Base-by-base conservation (phyloP, 2,329 filamentous ascomycete species). In the Botryotinia convoluta region DNA sequence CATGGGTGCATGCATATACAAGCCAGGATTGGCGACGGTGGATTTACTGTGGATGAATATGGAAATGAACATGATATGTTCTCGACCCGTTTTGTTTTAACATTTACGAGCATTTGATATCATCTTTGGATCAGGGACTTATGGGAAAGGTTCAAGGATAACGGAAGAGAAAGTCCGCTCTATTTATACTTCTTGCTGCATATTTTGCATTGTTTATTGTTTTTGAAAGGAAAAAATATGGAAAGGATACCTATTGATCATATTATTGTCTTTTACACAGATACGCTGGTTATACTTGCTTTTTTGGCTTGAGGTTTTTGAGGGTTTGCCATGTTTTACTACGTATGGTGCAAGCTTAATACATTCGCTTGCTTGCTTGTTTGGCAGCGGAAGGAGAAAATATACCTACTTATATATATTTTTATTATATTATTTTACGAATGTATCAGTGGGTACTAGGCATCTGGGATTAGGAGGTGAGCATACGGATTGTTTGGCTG, bases 211-310 rank as follows among this genome's bases (percentile, higher is more conserved):
- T 68, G 39, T 68, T 57, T 60, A 37, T 45, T n/a, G 51, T 29
- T 39, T 35, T 67, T 60, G 63, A 42, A 45, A 44, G 29, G 61
- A 68, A 57, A 35, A 35, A 59, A 48, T 48, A 45, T 59, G 62
- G 62, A 72, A 72, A 67, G 62, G 62, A 72, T 72, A 60, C 70
- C 70, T 72, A 42, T 71, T 39, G 48, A 29, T 44, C 62, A 39
- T 71, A 65, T 12, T 57, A 71, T 68, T 67, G 59, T 72, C 57
- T 72, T 67, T 60, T 67, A 67, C 37, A 35, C 35, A 68, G n/a
- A 68, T 54, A 37, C 45, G 61, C 70, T 67, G 45, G 61, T 67
- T 72, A 59, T 72, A 60, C 48, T 67, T 72, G 51, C 61, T 67
- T 67, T 67, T 72, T 72, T 61, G 70, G 48, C 61, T 68, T 71